phyloP scores from a whole-genome alignment of 1,284 basidiomycete species.

The Neotropicomus parvogracilis region DNA sequence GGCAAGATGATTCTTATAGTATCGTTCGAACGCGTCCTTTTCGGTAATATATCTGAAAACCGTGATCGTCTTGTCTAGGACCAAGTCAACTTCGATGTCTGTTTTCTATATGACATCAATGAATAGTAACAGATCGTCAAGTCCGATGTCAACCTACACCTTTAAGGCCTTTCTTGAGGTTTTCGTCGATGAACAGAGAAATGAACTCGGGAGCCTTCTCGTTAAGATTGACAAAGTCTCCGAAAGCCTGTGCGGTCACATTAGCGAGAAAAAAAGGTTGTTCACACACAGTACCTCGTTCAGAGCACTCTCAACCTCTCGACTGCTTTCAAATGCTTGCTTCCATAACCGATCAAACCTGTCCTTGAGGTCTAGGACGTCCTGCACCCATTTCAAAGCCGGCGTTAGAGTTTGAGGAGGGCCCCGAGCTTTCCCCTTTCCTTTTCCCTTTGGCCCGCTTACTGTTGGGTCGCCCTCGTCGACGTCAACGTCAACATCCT shows the following conservation, averaged over 20 bases:
- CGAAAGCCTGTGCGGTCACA: conserved; percentile 68
- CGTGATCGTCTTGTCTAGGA: conserved; percentile 93
- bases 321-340: conserved; percentile 70
- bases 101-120: conserved; percentile 68
- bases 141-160: conserved; percentile 56
- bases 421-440: conserved; percentile 57
- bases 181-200: conserved; percentile 96
- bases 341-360: conserved; percentile 81
- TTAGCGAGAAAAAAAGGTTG: background rate
- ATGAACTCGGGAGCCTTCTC: conserved; percentile 91
- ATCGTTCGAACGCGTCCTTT: conserved; percentile 97
- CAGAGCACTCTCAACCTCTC: conserved; percentile 78
- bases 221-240: conserved; percentile 89
- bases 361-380: conserved; percentile 89
- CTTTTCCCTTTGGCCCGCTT: conserved; percentile 56
- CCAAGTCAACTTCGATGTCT: conserved; percentile 84
- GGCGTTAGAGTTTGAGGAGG: conserved; percentile 46
- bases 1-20: conserved; percentile 96
- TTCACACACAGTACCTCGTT: conserved; percentile 72
- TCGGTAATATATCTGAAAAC: conserved; percentile 94
- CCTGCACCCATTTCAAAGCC: conserved; percentile 93
- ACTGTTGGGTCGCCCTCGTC: conserved; percentile 38
- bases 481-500: conserved; percentile 37
- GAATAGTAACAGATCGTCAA: background rate
- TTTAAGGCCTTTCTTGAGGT: conserved; percentile 93